Conservation (phyloP, 116 monocot genomes). For the Iris pallida region DNA sequence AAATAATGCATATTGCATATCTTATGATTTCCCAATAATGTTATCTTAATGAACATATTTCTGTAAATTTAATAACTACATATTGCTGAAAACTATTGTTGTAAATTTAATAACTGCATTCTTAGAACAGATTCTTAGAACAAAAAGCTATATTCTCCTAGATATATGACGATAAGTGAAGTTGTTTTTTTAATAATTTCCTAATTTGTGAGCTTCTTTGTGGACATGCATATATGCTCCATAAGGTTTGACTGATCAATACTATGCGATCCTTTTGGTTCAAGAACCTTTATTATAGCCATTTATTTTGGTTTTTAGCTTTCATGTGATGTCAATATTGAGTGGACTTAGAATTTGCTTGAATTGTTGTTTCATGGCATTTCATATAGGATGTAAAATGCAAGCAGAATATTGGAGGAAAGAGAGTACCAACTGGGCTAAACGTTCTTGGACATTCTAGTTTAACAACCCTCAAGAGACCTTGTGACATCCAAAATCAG, state of each 20-base stretch:
- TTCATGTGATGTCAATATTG: background rate
- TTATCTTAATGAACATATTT: background rate
- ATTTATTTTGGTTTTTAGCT: slow-evolving; percentile 7
- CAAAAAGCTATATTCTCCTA: no score
- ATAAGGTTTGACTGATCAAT: slow-evolving; percentile 40
- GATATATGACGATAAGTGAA: no score
- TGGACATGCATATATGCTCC: no score
- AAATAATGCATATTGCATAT: background rate
- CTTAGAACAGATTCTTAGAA: no score
- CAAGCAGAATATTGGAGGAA: slow-evolving; percentile 21
- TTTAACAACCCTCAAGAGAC: slow-evolving; percentile 43
- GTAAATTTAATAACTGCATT: no score
- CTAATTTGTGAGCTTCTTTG: no score
- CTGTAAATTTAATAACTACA: slow-evolving; percentile 14
- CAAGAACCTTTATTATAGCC: background rate
- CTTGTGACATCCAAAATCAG: slow-evolving; percentile 25
- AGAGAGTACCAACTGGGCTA: slow-evolving; percentile 11
- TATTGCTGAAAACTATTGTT: no score
- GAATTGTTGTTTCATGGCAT: background rate
- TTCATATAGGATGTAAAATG: slow-evolving; percentile 28
- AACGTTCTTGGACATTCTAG: slow-evolving; percentile 19
- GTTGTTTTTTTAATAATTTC: no score
- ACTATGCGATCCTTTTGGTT: background rate
- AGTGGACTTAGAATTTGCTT: slow-evolving; percentile 5
- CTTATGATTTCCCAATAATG: background rate